Evolutionary conservation across 805 yeast genomes (phyloP), one percentile per base, ranked within the genome.

Genomic region (Teunomyces lycoperdinae): DNA sequence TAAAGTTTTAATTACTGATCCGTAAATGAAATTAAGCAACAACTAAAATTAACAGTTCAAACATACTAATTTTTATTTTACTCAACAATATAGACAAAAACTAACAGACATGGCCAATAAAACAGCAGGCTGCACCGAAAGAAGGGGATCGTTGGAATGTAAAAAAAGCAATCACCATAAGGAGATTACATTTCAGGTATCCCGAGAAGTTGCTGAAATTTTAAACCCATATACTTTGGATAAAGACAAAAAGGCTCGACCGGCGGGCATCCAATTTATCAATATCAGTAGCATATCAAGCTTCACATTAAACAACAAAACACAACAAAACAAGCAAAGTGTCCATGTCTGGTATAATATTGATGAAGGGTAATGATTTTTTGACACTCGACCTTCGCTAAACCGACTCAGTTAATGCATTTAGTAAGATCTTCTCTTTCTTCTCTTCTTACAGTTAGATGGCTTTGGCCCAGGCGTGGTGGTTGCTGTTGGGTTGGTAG

Each of bases 341-440:
- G 28, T 16, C 16, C 43, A 41, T 13, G 44, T 16, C 30, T 26
- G 41, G 26, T 32, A 38, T 38, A 26, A 31, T 42, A 42, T 42
- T 42, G 29, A 40, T 40, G 43, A 40, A 14, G 33, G 32, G 30
- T 20, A 26, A 26, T 38, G 20, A 20, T 13, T n/a, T 9, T 40
- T 40, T 40, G 43, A 33, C 17, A 29, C 14, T 11, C 5, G 40
- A 10, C 20, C n/a, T 11, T 24, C 30, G n/a, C 5, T 9, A 11
- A 9, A 24, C 28, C n/a, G 33, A 28, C 11, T 40, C 34, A 20
- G n/a, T 11, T n/a, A 17, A 9, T 9, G 9, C 24, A 44, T 20
- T 45, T 58, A 56, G 61, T 60, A 59, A 14, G 61, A 50, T 60
- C 64, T 60, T 56, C 63, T 59, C 56, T 55, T 59, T 55, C 62